Base-by-base conservation (phyloP, 371 early-diverging fungal genomes). In the Mortierella sp. region DNA sequence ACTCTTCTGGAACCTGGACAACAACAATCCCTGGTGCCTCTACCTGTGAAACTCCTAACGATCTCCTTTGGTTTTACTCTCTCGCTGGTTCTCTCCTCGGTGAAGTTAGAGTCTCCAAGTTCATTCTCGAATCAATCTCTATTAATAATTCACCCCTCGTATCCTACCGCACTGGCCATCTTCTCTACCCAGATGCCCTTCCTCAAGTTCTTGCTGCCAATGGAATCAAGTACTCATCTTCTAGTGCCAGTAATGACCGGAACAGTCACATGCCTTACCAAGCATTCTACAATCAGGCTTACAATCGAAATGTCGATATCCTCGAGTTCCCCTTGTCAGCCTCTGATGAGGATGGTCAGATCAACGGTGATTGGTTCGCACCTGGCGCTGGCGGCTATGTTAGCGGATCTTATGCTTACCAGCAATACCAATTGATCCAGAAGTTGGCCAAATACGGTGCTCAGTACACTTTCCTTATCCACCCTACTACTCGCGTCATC, bases 161-260 rank as follows among this genome's bases (percentile, higher is more conserved):
- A 42, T 62, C 68, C 4, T 74, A 29, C 68, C 74, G 74, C n/a
- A 74, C 74, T 12, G 74, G 74, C 29, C 74, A 74, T 55, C 61
- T 74, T 37, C 61, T 74, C 56, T 74, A 67, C 57, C 74, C 74
- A 19, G 56, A 68, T 17, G 64, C 67, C 19, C 43, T 68, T 22
- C 74, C 74, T 34, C 67, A 74, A 35, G 63, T 68, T 28, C 64
- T 66, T 19, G 57, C 17, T 12, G 62, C 66, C 0, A 26, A 51
- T 22, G 74, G 74, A 15, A 61, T 34, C 64, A 62, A 68, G 53
- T 74, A 74, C 32, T 61, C 68, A 2, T 67, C 74, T 1, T 62
- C 57, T 9, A 31, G 68, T n/a, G 68, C 74, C n/a, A 15, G 57
- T 19, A 74, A 74, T 26, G 68, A 74, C 42, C 68, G 62, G 59